Percentiles rank a stretch among this genome's conserved stretches.
Evolutionary conservation across 73 alveolate genomes (phyloP).

Genomic region (Breviolum minutum): DNA sequence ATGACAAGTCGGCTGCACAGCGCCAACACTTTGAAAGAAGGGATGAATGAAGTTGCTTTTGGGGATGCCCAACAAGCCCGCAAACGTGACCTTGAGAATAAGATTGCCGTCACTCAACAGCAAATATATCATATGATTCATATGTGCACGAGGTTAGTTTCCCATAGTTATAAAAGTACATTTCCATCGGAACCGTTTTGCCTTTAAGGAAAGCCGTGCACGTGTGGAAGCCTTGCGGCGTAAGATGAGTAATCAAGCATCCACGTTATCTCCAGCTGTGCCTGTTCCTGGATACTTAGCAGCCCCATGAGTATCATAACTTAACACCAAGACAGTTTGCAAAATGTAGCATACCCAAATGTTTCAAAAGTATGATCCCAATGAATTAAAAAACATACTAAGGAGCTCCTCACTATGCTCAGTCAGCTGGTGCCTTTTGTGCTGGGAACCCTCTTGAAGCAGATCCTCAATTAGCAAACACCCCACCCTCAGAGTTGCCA

Average conservation of each 20-base stretch:
- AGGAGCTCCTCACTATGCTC: slow-evolving; percentile 13
- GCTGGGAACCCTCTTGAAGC: slow-evolving; percentile 8
- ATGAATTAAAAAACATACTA: neutral
- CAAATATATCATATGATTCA: no score
- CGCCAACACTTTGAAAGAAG: slow-evolving; percentile 14
- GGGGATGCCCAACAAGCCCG: neutral
- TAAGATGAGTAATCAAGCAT: slow-evolving; percentile 6
- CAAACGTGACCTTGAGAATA: slow-evolving; percentile 1
- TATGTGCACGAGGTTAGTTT: no score
- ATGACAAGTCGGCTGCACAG: slow-evolving; percentile 17
- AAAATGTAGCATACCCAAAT: no score
- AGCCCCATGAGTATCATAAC: no score
- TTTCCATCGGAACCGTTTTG: no score
- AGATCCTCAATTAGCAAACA: no score
- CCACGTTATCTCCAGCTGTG: no score
- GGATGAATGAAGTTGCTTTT: neutral
- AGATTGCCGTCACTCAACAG: slow-evolving; percentile 1
- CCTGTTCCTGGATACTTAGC: neutral
- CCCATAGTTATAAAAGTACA: no score
- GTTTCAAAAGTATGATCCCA: neutral
- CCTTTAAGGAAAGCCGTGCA: neutral
- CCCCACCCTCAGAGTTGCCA: no score
- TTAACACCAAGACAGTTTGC: no score
- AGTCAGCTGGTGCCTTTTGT: neutral
- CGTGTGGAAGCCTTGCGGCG: slow-evolving; percentile 13